phyloP scores from a whole-genome alignment of 2,329 filamentous ascomycete species.

The Aspergillus sp. region DNA sequence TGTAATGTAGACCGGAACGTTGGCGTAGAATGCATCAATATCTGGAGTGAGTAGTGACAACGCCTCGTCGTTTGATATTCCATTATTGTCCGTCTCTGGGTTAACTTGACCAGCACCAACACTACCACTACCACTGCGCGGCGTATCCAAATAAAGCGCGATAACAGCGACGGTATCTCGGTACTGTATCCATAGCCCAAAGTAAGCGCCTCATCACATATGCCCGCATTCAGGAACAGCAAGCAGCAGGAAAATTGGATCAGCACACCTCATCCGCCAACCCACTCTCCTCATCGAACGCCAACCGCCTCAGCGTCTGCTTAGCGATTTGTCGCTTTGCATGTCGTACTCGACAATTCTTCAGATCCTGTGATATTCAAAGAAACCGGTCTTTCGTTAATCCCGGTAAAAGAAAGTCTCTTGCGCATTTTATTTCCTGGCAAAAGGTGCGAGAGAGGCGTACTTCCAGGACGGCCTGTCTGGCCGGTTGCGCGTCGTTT shows the following conservation, averaged over 20 bases:
- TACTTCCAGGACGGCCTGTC: conserved; percentile 26
- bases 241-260: neutral
- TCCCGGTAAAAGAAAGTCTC: neutral
- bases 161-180: conserved; percentile 30
- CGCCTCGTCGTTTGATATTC: conserved; percentile 1
- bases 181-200: conserved; percentile 14
- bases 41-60: conserved; percentile 28
- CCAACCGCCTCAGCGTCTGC: conserved; percentile 23
- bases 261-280: conserved; percentile 27
- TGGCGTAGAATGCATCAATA: conserved; percentile 28
- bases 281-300: conserved; percentile 24
- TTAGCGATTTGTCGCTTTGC: conserved; percentile 28
- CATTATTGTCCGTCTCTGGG: conserved; percentile 10
- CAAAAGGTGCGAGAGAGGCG: conserved; percentile 7
- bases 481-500: conserved; percentile 21
- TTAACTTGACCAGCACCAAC: conserved; percentile 9
- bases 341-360: conserved; percentile 22
- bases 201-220: too few relatives aligned
- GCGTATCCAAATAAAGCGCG: conserved; percentile 29
- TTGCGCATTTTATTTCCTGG: too few relatives aligned
- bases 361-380: conserved; percentile 24
- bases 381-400: neutral
- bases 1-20: conserved; percentile 17
- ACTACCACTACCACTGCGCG: conserved; percentile 2
- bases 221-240: neutral